Percentiles rank a stretch among this genome's conserved stretches.
Conservation (phyloP, 2,329 filamentous ascomycete species). For the Zasmidium angulare region DNA sequence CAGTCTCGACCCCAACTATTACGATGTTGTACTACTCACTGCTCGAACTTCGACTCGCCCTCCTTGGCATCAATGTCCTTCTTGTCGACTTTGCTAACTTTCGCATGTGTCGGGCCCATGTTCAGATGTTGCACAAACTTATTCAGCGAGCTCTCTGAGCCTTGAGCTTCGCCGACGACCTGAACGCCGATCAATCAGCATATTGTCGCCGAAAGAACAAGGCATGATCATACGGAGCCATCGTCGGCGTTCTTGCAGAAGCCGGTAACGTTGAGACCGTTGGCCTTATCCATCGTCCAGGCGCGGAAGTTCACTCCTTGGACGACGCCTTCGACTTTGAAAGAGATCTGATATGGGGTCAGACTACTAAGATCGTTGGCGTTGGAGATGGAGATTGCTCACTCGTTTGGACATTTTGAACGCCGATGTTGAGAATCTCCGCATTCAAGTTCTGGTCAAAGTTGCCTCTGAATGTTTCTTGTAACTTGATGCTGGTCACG, state of each 20-base stretch:
- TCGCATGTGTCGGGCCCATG: constrained; percentile 69
- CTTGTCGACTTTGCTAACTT: constrained; percentile 72
- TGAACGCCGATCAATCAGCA: constrained; percentile 39
- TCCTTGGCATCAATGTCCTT: constrained; percentile 64
- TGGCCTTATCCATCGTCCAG: constrained; percentile 46
- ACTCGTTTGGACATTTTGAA: constrained; percentile 22
- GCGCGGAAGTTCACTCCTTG: constrained; percentile 54
- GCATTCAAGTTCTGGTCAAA: constrained; percentile 11
- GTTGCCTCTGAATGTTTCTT: no score
- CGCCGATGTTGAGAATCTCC: constrained; percentile 9
- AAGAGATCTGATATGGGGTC: constrained; percentile 42
- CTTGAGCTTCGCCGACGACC: constrained; percentile 91
- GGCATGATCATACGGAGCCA: constrained; percentile 38
- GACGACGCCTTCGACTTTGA: constrained; percentile 48
- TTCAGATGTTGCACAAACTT: constrained; percentile 74
- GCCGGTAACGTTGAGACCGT: constrained; percentile 45
- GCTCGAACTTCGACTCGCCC: constrained; percentile 64
- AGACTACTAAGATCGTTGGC: neutral
- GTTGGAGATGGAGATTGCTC: neutral
- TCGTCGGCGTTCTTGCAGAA: constrained; percentile 48
- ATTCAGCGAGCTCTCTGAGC: constrained; percentile 62
- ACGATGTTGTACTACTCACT: constrained; percentile 22
- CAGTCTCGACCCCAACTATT: neutral
- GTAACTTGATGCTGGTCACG: neutral
- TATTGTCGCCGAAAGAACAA: neutral